Conservation (phyloP, 2,329 filamentous ascomycete genomes). For the Trichocomaceae sp. region DNA sequence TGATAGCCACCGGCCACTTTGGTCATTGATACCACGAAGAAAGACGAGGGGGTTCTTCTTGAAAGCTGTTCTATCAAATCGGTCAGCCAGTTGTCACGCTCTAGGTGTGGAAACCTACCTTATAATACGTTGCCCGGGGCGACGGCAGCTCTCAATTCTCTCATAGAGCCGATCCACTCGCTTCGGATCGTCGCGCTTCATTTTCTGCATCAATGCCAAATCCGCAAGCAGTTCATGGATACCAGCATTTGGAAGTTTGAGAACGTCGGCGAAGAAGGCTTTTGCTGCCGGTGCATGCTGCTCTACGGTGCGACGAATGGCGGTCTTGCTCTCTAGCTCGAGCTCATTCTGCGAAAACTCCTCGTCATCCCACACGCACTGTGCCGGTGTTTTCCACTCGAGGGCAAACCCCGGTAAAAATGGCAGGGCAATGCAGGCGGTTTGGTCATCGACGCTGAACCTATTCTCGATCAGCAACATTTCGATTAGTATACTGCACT, state of each 20-base stretch:
- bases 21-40: conserved; percentile 5
- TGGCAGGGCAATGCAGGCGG: conserved; percentile 4
- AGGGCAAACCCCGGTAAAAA: not conserved
- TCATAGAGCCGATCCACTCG: conserved; percentile 9
- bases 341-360: conserved; percentile 8
- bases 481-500: not conserved
- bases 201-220: conserved; percentile 6
- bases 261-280: conserved; percentile 2
- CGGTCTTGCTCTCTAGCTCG: conserved; percentile 6
- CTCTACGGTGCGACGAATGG: conserved; percentile 5
- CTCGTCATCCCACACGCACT: conserved; percentile 7
- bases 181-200: conserved; percentile 7
- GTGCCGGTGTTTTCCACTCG: conserved; percentile 5
- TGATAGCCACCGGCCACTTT: conserved; percentile 4
- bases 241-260: conserved; percentile 5
- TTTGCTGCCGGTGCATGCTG: conserved; percentile 3
- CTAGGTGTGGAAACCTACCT: not conserved
- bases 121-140: not conserved
- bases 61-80: conserved; percentile 1
- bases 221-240: conserved; percentile 7
- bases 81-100: not conserved
- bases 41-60: not conserved
- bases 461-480: conserved; percentile 3
- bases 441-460: conserved; percentile 2
- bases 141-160: conserved; percentile 10